Percentiles rank a stretch among this genome's conserved stretches.
phyloP scores from a whole-genome alignment of 2,329 filamentous ascomycete genomes.

The Periconia sp. region DNA sequence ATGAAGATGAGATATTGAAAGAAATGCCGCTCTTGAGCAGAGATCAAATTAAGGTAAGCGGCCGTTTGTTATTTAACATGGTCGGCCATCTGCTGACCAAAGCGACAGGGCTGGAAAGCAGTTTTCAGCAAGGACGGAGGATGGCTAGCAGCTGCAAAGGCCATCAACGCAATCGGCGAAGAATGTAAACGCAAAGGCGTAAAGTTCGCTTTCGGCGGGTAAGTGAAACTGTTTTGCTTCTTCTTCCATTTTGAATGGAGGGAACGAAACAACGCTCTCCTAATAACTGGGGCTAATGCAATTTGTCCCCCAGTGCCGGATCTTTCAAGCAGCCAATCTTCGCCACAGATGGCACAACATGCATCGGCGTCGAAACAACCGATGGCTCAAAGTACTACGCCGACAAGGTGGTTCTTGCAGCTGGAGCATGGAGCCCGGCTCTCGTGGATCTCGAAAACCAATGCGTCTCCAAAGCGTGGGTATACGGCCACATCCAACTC shows the following conservation, averaged over 20 bases:
- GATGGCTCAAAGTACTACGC: conserved; percentile 47
- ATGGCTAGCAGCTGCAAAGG: conserved; percentile 52
- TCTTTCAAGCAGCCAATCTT: conserved; percentile 50
- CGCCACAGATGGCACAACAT: conserved; percentile 36
- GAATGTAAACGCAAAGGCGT: conserved; percentile 44
- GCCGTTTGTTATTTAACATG: background rate
- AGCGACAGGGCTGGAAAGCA: conserved; percentile 49
- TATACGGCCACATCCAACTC: conserved; percentile 56
- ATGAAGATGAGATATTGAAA: conserved; percentile 46
- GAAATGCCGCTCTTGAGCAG: conserved; percentile 45
- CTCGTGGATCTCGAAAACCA: conserved; percentile 34
- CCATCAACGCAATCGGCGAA: conserved; percentile 50
- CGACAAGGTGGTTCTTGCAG: conserved; percentile 49
- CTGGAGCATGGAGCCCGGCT: conserved; percentile 36
- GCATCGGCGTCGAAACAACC: conserved; percentile 46
- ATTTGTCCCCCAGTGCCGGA: conserved; percentile 31
- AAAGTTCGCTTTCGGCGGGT: conserved; percentile 45
- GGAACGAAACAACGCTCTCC: background rate
- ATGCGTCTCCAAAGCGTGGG: conserved; percentile 59
- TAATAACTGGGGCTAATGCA: background rate
- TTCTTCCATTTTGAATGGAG: background rate
- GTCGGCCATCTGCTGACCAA: background rate
- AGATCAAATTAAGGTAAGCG: conserved; percentile 40
- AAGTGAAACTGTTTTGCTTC: background rate
- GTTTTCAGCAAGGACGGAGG: conserved; percentile 49